Conservation (phyloP, 176 grass and related monocot species). For the Saccharum spontaneum region DNA sequence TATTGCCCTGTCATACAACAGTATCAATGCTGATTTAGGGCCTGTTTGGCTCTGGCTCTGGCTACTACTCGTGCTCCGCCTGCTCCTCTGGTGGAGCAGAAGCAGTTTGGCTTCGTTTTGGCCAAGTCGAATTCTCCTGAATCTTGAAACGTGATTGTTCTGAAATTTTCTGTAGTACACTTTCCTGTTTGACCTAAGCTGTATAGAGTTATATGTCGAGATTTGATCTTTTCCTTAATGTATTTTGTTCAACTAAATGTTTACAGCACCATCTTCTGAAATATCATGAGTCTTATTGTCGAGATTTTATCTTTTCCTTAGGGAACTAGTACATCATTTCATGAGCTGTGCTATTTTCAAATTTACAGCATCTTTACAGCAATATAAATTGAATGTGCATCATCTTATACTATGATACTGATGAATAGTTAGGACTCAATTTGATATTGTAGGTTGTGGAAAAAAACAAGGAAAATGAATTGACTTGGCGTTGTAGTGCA, state of each 20-base stretch:
- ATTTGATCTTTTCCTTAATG: constrained; percentile 21
- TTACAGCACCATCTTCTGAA: neutral
- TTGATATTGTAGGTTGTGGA: constrained; percentile 76
- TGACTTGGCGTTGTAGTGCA: constrained; percentile 61
- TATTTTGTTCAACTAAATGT: neutral
- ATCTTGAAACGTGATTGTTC: neutral
- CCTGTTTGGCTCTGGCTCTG: neutral
- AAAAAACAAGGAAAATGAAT: constrained; percentile 76
- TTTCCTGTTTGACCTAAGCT: neutral
- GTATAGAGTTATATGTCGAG: neutral
- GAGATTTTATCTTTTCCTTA: constrained; percentile 21
- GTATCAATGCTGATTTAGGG: neutral
- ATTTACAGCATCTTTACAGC: neutral
- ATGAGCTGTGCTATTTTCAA: neutral
- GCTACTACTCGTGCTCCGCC: neutral
- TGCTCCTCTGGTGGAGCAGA: neutral
- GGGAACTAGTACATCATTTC: constrained; percentile 5
- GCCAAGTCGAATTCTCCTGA: neutral
- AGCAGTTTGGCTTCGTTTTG: neutral
- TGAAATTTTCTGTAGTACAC: neutral
- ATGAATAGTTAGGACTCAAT: constrained; percentile 20
- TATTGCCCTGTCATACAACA: neutral
- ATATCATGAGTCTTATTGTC: constrained; percentile 12
- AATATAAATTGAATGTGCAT: constrained; percentile 21
- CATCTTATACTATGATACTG: neutral